Conservation (phyloP, 306 rosid genomes). For the Malus fusca region DNA sequence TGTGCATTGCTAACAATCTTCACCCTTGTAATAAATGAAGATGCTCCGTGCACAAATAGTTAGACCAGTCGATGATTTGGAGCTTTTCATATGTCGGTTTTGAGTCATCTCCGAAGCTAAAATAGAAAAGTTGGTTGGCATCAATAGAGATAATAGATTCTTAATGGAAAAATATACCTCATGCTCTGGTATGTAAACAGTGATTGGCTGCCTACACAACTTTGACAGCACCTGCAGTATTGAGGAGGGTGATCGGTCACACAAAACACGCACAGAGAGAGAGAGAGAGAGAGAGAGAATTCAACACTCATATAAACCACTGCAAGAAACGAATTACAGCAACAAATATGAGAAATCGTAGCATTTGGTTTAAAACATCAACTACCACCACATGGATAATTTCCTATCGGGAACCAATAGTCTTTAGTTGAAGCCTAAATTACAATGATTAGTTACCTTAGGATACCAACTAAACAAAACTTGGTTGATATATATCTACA, state of each 20-base stretch:
- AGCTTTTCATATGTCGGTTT: neutral
- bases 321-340: neutral
- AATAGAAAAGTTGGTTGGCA: neutral
- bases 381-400: neutral
- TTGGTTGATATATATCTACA: neutral
- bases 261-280: neutral
- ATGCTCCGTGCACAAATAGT: neutral
- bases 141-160: neutral
- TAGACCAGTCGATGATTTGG: neutral
- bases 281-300: neutral
- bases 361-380: neutral
- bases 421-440: neutral
- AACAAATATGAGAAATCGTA: neutral
- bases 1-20: neutral
- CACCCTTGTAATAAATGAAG: neutral
- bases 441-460: neutral
- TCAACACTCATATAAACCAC: neutral
- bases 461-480: neutral
- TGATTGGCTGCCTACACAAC: conserved; percentile 77
- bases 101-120: neutral
- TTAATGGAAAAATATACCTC: conserved; percentile 45
- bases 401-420: neutral
- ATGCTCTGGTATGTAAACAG: conserved; percentile 85
- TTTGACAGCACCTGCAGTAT: conserved; percentile 70
- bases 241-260: neutral